Percentiles rank a stretch among this genome's conserved stretches.
These are phyloP conservation scores for Lunularia cruciata DNA, from an alignment of 225 moss, liverwort and hornwort genomes.

Conservation along the genomic window DNA sequence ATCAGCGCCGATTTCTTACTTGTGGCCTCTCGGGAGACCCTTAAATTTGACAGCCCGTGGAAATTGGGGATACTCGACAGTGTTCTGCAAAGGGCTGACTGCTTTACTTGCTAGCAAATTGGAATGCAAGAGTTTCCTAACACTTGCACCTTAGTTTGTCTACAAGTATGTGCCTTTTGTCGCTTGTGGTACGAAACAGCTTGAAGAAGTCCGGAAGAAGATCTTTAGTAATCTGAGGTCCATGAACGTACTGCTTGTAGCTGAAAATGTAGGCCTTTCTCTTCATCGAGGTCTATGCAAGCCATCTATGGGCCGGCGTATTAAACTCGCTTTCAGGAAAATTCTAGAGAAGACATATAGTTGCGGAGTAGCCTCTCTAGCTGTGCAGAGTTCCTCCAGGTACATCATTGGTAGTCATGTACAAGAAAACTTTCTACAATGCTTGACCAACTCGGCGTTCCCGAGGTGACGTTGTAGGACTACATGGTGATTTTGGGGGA, in stretches of 20 bases:
- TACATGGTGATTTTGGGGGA: background rate
- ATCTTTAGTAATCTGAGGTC: background rate
- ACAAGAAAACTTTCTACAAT: background rate
- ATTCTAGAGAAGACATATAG: background rate
- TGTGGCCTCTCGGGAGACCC: conserved; percentile 18
- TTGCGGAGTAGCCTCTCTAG: background rate
- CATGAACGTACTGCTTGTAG: conserved; percentile 1
- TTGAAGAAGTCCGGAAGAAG: background rate
- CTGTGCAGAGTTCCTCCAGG: background rate
- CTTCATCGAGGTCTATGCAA: background rate
- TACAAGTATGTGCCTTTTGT: conserved; percentile 23
- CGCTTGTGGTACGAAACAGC: background rate
- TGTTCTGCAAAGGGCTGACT: conserved; percentile 5
- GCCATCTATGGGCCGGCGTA: background rate
- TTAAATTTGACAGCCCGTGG: conserved; percentile 30
- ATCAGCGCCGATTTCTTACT: conserved; percentile 31
- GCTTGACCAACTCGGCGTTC: background rate
- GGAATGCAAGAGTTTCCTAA: background rate
- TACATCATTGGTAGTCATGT: background rate
- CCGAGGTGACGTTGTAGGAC: background rate
- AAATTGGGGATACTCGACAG: conserved; percentile 26
- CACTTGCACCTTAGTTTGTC: background rate
- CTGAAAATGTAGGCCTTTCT: background rate
- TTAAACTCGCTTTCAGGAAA: background rate
- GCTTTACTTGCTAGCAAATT: background rate